phyloP scores from a whole-genome alignment of 139 green algal genomes.

The Asterochloris erici region DNA sequence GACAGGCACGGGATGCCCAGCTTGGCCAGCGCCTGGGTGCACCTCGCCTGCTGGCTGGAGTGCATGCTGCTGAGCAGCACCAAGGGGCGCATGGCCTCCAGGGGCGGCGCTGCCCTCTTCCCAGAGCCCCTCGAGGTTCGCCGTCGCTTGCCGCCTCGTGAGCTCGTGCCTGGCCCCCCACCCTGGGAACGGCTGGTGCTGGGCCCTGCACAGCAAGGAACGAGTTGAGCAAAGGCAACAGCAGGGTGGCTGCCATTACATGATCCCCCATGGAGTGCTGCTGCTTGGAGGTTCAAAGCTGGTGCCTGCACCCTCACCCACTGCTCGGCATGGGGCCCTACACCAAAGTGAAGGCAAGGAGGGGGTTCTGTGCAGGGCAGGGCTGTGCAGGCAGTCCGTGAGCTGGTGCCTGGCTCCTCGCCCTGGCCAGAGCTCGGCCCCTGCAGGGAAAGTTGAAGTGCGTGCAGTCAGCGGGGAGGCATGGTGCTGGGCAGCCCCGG shows the following conservation, averaged over 20 bases:
- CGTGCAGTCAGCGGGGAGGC: not conserved
- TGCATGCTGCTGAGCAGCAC: slow-evolving; percentile 6
- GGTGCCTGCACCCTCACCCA: not conserved
- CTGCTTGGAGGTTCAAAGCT: not conserved
- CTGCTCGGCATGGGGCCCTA: not conserved
- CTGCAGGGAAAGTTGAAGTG: not conserved
- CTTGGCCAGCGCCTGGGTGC: not conserved
- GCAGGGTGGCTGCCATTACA: not conserved
- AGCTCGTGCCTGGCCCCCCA: not conserved
- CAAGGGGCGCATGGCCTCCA: not conserved
- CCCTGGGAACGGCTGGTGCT: no score
- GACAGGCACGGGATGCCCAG: not conserved
- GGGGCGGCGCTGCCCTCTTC: not conserved
- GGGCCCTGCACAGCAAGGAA: no score
- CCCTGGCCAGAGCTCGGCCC: not conserved
- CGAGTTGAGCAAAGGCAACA: no score
- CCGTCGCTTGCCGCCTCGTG: not conserved
- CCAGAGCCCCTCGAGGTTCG: not conserved
- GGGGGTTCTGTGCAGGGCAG: no score
- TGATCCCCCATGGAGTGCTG: not conserved
- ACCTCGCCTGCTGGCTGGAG: not conserved
- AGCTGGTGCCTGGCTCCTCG: not conserved
- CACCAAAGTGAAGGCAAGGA: no score
- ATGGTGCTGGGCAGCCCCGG: not conserved
- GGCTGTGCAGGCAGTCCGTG: no score